These are phyloP conservation scores for Brassica rapa DNA, from an alignment of 345 rosid genomes.

Conservation along the genomic window DNA sequence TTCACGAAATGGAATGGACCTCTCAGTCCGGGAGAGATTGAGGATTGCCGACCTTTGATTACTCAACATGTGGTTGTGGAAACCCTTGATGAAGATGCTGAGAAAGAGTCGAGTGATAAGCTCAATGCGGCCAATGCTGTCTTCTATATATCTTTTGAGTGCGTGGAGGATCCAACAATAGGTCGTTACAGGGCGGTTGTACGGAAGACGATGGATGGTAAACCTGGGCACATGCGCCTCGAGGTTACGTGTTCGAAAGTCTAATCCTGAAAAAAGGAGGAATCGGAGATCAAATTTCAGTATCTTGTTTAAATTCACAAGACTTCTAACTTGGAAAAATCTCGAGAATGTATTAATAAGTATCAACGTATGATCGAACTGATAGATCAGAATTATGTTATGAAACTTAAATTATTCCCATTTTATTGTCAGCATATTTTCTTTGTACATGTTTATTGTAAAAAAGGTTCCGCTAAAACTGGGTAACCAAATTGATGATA, in stretches of 20 bases:
- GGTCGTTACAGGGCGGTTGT: not conserved
- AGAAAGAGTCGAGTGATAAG: conserved; percentile 15
- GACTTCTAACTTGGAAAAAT: too few species aligned
- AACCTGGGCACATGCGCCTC: conserved; percentile 20
- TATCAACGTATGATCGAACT: too few species aligned
- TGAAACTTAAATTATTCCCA: too few species aligned
- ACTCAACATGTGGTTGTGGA: not conserved
- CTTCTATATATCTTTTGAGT: conserved; percentile 19
- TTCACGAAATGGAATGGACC: not conserved
- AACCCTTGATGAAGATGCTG: not conserved
- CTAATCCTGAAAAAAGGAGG: not conserved
- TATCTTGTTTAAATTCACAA: not conserved
- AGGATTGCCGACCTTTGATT: not conserved
- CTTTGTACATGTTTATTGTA: too few species aligned
- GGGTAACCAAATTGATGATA: too few species aligned
- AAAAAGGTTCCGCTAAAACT: too few species aligned
- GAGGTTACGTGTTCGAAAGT: not conserved
- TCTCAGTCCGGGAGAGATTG: not conserved
- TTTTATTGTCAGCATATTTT: too few species aligned
- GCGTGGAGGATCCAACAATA: not conserved
- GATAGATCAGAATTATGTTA: too few species aligned
- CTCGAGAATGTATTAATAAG: too few species aligned
- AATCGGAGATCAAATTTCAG: not conserved
- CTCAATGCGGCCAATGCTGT: conserved; percentile 7
- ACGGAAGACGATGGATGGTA: conserved; percentile 25